phyloP scores from a whole-genome alignment of 1,284 basidiomycete species.

The Heterobasidion irregulare region DNA sequence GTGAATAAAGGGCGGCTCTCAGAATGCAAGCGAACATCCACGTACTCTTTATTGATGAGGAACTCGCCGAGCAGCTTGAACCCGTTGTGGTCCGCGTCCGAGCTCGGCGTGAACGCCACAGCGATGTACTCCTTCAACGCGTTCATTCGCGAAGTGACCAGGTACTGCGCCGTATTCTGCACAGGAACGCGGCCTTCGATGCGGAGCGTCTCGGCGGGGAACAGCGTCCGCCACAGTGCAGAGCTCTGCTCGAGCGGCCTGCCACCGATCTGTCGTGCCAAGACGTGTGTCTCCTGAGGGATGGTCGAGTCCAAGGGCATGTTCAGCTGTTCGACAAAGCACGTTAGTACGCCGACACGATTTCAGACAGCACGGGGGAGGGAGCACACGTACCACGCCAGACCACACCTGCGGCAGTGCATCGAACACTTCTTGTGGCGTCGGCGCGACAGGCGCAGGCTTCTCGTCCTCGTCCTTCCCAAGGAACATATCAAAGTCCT shows the following conservation, averaged over 20 bases:
- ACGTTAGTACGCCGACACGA: not conserved
- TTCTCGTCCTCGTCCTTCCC: constrained; percentile 42
- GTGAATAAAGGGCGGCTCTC: constrained; percentile 1
- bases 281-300: constrained; percentile 55
- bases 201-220: constrained; percentile 55
- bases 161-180: constrained; percentile 64
- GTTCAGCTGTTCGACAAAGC: constrained; percentile 38
- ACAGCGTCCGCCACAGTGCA: constrained; percentile 60
- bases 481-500: constrained; percentile 79
- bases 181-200: constrained; percentile 80
- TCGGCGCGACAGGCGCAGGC: constrained; percentile 2
- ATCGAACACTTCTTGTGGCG: constrained; percentile 29
- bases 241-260: constrained; percentile 45
- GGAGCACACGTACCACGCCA: constrained; percentile 47
- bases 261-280: constrained; percentile 68
- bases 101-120: constrained; percentile 56
- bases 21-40: constrained; percentile 13
- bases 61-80: constrained; percentile 65
- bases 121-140: constrained; percentile 74
- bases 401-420: constrained; percentile 54
- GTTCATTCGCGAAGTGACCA: constrained; percentile 70
- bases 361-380: constrained; percentile 2
- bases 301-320: constrained; percentile 71
- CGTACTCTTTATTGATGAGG: constrained; percentile 70
- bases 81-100: constrained; percentile 31